Percentiles rank a stretch among this genome's conserved stretches.
Evolutionary conservation across 78 protist genomes (phyloP).

Genomic region (Polysphondylium violaceum): DNA sequence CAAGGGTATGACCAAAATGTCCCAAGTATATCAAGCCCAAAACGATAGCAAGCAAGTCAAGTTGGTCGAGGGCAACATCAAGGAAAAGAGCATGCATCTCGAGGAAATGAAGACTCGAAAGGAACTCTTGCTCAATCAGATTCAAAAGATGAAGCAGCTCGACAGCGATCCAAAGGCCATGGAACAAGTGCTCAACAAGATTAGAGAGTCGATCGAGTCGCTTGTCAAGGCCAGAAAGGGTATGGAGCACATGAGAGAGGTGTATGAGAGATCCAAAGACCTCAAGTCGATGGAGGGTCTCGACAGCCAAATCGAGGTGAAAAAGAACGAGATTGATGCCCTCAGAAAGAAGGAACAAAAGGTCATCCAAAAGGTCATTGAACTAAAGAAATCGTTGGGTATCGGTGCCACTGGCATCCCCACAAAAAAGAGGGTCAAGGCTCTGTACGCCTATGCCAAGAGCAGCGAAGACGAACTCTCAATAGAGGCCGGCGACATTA

Average conservation of each 20-base stretch:
- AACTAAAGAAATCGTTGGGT: slow-evolving; percentile 40
- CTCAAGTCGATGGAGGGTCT: slow-evolving; percentile 39
- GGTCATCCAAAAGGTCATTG: slow-evolving; percentile 61
- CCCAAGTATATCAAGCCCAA: slow-evolving; percentile 55
- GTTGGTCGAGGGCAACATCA: slow-evolving; percentile 22
- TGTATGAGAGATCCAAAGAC: slow-evolving; percentile 64
- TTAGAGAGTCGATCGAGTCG: slow-evolving; percentile 43
- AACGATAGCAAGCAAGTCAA: slow-evolving; percentile 37
- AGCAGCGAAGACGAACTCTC: slow-evolving; percentile 44
- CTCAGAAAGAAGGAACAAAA: slow-evolving; percentile 65
- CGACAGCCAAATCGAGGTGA: slow-evolving; percentile 64
- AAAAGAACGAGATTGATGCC: slow-evolving; percentile 36
- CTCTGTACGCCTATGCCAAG: slow-evolving; percentile 34
- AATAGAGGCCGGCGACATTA: slow-evolving; percentile 42
- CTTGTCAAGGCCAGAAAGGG: slow-evolving; percentile 51
- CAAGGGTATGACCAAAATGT: slow-evolving; percentile 60
- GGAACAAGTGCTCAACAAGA: slow-evolving; percentile 22
- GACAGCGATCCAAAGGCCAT: slow-evolving; percentile 54
- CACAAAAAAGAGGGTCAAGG: slow-evolving; percentile 8
- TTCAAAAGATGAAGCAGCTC: not conserved
- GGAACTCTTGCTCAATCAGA: not conserved
- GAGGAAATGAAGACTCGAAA: slow-evolving; percentile 20
- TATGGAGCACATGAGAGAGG: slow-evolving; percentile 76
- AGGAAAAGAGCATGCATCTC: slow-evolving; percentile 53
- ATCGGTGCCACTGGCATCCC: slow-evolving; percentile 54